Base-by-base conservation (phyloP, 2,329 filamentous ascomycete genomes). In the Chaetothyriales sp. region DNA sequence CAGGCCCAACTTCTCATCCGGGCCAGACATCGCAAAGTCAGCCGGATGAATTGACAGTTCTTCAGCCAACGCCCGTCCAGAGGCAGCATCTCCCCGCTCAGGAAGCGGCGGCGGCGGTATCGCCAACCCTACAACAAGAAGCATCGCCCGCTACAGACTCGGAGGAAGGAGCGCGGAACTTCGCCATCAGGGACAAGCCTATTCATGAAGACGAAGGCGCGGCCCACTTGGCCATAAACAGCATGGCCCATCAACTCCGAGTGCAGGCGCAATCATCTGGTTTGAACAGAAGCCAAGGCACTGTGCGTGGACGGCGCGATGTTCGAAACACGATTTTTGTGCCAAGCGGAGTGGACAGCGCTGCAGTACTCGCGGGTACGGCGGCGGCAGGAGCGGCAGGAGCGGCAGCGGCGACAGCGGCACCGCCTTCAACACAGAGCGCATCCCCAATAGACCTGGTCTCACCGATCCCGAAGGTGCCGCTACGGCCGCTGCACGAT, bases 291-390 rank as follows among this genome's bases (percentile, higher is more conserved):
- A 85, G 81, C 62, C 72, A 78, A 13, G 84, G 86, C 46, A 95
- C 89, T 13, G 73, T 94, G 15, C 80, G 92, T 59, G 92, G 92
- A 49, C 84, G 92, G 55, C 80, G 92, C 64, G 90, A 97, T 65
- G 87, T 94, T 56, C 81, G 90, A 54, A 94, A 94, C 67, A 95
- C 89, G 1, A 82, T 95, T 51, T 90, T 92, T 63, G 76, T 89
- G 57, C 83, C 86, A 43, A 69, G 69, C 43, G 62, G 69, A 9
- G 43, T 46, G 8, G 56, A 60, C 15, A 47, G 48, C 15, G 49
- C 48, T 9, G 28, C 47, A 28, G 37, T 33, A 18, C 46, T 49
- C 7, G 10, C 33, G 10, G 33, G 33, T 15, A 13, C 10, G 15
- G 33, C 33, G 33, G 33, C 13, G 33, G 22, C 22, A 25, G 33